Base-by-base conservation (phyloP, 805 yeast genomes). In the Wickerhamiella bombiphila region DNA sequence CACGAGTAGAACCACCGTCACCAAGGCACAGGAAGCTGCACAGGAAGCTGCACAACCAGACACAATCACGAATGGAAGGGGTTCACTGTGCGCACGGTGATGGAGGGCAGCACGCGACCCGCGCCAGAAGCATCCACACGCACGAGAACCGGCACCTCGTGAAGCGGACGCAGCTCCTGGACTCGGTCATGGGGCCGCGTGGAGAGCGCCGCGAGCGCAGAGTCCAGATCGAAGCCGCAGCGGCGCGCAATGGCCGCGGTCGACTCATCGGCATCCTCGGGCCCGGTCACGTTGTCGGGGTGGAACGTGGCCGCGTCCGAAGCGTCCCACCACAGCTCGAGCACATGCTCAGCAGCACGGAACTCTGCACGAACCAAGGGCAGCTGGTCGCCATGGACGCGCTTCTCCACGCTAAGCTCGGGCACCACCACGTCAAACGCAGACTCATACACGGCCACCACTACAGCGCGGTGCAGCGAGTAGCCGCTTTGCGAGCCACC, bases 341-440 rank as follows among this genome's bases (percentile, higher is more conserved):
- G 65, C 7, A 74, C 60, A 32, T 82, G 68, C 29, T 69, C 62
- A 14, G 54, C 51, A 53, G 77, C 80, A 56, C 81, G 86, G 56
- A 80, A 91, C 57, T 91, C 97, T 4, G 96, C 97, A 57, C 85
- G 86, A 18, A 72, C 72, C 44, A 88, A 65, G 8, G 97, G 97
- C 39, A 91, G 65, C 59, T 91, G 97, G 59, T 91, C 98, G 20
- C 97, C 96, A 53, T 91, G 98, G 17, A 51, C 53, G 14, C 55
- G 52, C 38, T 51, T 51, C 40, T 51, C 55, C 8, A 50, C 43
- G 30, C 53, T 93, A 59, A 82, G 75, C 46, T 80, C 93, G 2
- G 94, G 93, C 40, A 82, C 64, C 44, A 78, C 74, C 3, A 82
- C 83, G 56, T 91, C 98, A 61, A 91, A 91, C 2, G 97, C 82